Percentiles rank a stretch among this genome's conserved stretches.
Evolutionary conservation across 31 red algal species (phyloP).

Genomic region (Bonnemaisonia californica): DNA sequence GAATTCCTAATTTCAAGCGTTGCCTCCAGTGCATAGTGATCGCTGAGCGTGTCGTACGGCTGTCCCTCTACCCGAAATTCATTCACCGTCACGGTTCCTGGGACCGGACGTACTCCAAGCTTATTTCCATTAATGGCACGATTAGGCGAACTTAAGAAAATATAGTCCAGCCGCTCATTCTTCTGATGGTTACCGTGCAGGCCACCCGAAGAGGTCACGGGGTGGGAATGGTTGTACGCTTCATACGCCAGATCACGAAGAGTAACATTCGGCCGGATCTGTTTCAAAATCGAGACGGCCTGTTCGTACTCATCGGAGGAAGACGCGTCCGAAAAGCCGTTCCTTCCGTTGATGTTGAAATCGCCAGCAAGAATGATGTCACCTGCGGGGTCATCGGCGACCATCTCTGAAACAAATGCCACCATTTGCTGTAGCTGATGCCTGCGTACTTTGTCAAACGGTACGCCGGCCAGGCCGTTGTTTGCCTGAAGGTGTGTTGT

Average conservation of each 20-base stretch:
- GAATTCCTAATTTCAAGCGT: no score
- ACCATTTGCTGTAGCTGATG: slow-evolving; percentile 41
- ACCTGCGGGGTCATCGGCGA: slow-evolving; percentile 26
- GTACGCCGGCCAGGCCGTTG: slow-evolving; percentile 50
- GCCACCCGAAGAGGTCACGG: slow-evolving; percentile 55
- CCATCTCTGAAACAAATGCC: slow-evolving; percentile 46
- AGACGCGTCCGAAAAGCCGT: slow-evolving; percentile 26
- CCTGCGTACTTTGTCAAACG: slow-evolving; percentile 36
- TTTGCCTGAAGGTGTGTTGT: slow-evolving; percentile 86
- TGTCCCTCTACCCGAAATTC: not conserved
- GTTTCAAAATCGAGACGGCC: slow-evolving; percentile 43
- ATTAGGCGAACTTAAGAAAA: slow-evolving; percentile 66
- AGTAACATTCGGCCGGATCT: not conserved
- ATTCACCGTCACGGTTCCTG: not conserved
- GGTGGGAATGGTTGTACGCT: slow-evolving; percentile 35
- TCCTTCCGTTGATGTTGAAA: slow-evolving; percentile 73
- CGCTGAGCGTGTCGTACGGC: not conserved
- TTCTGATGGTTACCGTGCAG: slow-evolving; percentile 47
- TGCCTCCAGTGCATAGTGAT: not conserved
- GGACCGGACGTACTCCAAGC: not conserved
- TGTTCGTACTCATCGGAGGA: slow-evolving; percentile 54
- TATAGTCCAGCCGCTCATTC: slow-evolving; percentile 77
- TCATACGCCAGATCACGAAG: slow-evolving; percentile 33
- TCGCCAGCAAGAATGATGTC: slow-evolving; percentile 70
- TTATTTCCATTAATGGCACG: no score